Evolutionary conservation across 179 eudicot genomes (phyloP), one percentile per base, ranked within the genome.

Genomic region (Carnegiea gigantea): DNA sequence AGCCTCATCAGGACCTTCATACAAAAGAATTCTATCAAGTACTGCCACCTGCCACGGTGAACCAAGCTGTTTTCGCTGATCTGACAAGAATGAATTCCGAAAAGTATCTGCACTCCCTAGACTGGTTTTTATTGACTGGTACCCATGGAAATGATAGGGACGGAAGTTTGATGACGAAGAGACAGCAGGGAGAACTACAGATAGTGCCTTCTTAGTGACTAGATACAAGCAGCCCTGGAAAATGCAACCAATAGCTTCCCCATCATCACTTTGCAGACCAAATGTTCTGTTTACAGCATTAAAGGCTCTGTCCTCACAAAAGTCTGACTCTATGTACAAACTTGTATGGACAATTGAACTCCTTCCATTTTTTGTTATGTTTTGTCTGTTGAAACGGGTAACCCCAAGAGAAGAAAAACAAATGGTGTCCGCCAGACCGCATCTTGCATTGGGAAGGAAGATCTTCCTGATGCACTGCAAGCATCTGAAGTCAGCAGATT

Each of bases 1-100:
- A 48, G 97, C 98, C 84, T 85, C 98, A 84, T 91, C 93, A 79
- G 93, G 94, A 83, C 94, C 93, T 89, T 96, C 99, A 79, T 83
- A 91, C 70, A 94, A 33, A 76, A 96, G 88, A 80, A 87, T 85
- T 88, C 91, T 91, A 85, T 96, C 99, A 89, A 96, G 84, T 79
- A 93, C 84, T 87, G 90, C 98, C 79, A 91, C 83, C 87, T 92
- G 93, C 98, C 97, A 93, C 78, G 93, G 89, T 85, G 91, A 79
- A 86, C 89, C 89, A 77, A 87, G 90, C 78, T 75, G 87, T 80
- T 81, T 83, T 65, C 40, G 21, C 36, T 76, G 84, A 79, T 77
- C 83, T 24, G 75, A 49, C 67, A 79, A 85, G 49, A 86, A 79
- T 78, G 90, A 85, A 53, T 84, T 72, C 68, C 78, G 89, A 62